Evolutionary conservation across 2,329 filamentous ascomycete species (phyloP).

Genomic region (Arthroderma sp.): DNA sequence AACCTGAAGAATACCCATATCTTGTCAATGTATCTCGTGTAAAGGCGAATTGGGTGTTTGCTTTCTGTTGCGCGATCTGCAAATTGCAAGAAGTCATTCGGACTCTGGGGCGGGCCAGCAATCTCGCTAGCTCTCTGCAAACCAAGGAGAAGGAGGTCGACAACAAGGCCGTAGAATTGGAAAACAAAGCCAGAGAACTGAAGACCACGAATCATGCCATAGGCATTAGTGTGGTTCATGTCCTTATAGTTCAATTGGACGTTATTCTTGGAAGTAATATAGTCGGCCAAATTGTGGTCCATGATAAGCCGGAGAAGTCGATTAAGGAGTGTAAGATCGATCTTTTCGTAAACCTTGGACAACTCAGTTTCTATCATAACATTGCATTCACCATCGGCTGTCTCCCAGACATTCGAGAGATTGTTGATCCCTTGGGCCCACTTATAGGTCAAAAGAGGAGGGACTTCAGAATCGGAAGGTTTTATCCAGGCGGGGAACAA

Average conservation of each 20-base stretch:
- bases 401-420: slow-evolving; percentile 86
- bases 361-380: slow-evolving; percentile 97
- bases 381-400: slow-evolving; percentile 87
- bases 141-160: slow-evolving; percentile 82
- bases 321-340: slow-evolving; percentile 90
- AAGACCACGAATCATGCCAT: slow-evolving; percentile 92
- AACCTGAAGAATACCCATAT: slow-evolving; percentile 98
- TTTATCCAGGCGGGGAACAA: slow-evolving; percentile 99
- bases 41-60: slow-evolving; percentile 90
- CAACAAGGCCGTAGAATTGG: slow-evolving; percentile 93
- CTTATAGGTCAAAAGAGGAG: slow-evolving; percentile 87
- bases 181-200: slow-evolving; percentile 99
- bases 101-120: slow-evolving; percentile 80
- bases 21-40: slow-evolving; percentile 93
- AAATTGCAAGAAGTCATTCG: slow-evolving; percentile 97
- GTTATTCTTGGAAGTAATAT: slow-evolving; percentile 99
- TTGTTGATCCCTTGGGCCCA: slow-evolving; percentile 99
- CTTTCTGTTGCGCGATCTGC: slow-evolving; percentile 84
- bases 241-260: slow-evolving; percentile 99
- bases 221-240: slow-evolving; percentile 99
- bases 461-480: slow-evolving; percentile 94
- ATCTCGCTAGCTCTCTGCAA: slow-evolving; percentile 96
- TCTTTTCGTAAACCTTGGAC: slow-evolving; percentile 99
- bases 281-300: slow-evolving; percentile 98
- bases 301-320: slow-evolving; percentile 87